These are phyloP conservation scores for Primulina tabacum DNA, from an alignment of 257 asterid species.

Conservation along the genomic window DNA sequence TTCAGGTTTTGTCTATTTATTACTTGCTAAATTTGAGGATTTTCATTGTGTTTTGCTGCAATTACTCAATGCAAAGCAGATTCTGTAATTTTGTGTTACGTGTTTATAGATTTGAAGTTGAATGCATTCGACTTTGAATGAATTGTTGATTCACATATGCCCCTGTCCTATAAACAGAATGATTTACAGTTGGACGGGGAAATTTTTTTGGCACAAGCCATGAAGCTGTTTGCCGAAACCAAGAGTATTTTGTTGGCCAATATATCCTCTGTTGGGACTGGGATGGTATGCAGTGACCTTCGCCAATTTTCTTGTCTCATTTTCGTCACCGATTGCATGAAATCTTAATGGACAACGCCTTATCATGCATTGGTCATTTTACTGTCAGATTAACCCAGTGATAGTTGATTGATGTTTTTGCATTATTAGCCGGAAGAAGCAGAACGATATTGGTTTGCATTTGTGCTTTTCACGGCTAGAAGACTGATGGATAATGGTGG, in stretches of 20 bases:
- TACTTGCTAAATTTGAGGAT: not conserved
- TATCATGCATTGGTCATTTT: constrained; percentile 18
- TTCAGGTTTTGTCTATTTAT: not conserved
- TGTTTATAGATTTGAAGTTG: not conserved
- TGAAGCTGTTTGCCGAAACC: constrained; percentile 62
- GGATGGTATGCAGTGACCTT: constrained; percentile 44
- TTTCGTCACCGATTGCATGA: not conserved
- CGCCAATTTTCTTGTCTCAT: not conserved
- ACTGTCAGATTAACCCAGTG: constrained; percentile 20
- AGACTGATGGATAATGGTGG: constrained; percentile 49
- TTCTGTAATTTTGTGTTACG: not conserved
- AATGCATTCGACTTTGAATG: constrained; percentile 20
- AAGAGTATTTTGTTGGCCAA: constrained; percentile 53
- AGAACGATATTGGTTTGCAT: constrained; percentile 87
- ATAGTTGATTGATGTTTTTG: constrained; percentile 20
- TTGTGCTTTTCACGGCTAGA: constrained; percentile 62
- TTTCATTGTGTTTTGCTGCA: constrained; percentile 9
- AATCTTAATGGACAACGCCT: not conserved
- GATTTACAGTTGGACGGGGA: constrained; percentile 51
- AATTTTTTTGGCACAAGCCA: constrained; percentile 44
- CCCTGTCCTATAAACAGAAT: constrained; percentile 41
- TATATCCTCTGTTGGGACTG: constrained; percentile 61
- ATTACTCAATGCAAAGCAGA: not conserved
- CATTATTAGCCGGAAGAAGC: constrained; percentile 71
- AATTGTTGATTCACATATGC: not conserved